phyloP scores from a whole-genome alignment of 257 asterid species.

The Petunia secreta region DNA sequence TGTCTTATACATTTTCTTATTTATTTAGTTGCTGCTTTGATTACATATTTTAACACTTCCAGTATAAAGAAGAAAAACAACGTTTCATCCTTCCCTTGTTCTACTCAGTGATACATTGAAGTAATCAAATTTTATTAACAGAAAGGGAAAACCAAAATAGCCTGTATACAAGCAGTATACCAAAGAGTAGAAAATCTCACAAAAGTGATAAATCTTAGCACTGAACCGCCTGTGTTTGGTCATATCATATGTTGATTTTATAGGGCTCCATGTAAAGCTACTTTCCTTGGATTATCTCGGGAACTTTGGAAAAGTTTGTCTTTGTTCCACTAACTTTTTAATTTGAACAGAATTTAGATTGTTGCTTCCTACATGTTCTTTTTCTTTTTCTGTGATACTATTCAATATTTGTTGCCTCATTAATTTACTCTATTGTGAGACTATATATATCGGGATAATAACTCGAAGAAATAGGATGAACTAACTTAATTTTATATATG shows the following conservation, averaged over 20 bases:
- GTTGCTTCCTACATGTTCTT: not conserved
- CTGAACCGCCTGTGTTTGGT: not conserved
- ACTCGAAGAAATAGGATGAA: conserved; percentile 22
- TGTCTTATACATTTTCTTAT: not conserved
- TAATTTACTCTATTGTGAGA: not conserved
- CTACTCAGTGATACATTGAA: not conserved
- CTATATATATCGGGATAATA: not conserved
- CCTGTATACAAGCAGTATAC: no score
- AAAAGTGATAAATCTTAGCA: not conserved
- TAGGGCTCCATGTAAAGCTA: not conserved
- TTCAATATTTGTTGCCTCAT: not conserved
- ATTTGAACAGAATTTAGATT: not conserved
- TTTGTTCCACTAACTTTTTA: not conserved
- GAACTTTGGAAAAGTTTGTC: not conserved
- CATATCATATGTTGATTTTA: not conserved
- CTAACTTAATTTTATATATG: conserved; percentile 14
- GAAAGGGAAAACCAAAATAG: no score
- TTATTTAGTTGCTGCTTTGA: not conserved
- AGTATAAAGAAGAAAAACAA: not conserved
- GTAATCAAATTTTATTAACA: no score
- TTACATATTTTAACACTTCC: not conserved
- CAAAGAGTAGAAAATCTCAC: no score
- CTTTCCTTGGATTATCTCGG: conserved; percentile 10
- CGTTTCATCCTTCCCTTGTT: conserved; percentile 1
- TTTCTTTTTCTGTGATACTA: not conserved